Conservation (phyloP, 805 yeast genomes). For the Tetrapisispora arboricola region DNA sequence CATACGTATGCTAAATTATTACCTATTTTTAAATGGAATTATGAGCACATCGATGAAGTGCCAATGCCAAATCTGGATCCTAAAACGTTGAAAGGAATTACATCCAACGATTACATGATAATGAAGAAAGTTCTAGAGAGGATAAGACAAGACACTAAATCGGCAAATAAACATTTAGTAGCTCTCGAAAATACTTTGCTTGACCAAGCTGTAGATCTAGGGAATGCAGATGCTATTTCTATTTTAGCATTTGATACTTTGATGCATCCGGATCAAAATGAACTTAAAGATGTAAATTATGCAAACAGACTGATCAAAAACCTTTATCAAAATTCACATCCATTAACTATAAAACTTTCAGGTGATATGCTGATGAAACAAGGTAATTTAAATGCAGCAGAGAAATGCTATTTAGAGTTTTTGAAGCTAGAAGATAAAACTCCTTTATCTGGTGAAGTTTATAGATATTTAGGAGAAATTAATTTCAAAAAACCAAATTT, state of each 20-base stretch:
- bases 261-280: slow-evolving; percentile 13
- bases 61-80: neutral
- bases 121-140: slow-evolving; percentile 59
- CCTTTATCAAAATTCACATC: slow-evolving; percentile 52
- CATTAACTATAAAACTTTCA: slow-evolving; percentile 63
- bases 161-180: slow-evolving; percentile 45
- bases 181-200: slow-evolving; percentile 56
- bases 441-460: slow-evolving; percentile 60
- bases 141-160: slow-evolving; percentile 49
- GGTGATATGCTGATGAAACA: slow-evolving; percentile 62
- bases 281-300: slow-evolving; percentile 40
- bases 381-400: slow-evolving; percentile 44
- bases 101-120: slow-evolving; percentile 42
- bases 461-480: slow-evolving; percentile 52
- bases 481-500: slow-evolving; percentile 46
- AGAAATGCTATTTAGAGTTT: slow-evolving; percentile 47
- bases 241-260: slow-evolving; percentile 61
- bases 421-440: slow-evolving; percentile 48
- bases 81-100: neutral
- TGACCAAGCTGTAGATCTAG: slow-evolving; percentile 77
- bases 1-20: slow-evolving; percentile 43
- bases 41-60: slow-evolving; percentile 25
- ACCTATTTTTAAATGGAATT: slow-evolving; percentile 44
- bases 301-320: slow-evolving; percentile 53
- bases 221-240: slow-evolving; percentile 72